These are phyloP conservation scores for Leccinum uliginosum DNA, from an alignment of 768 basidiomycete genomes.

Conservation along the genomic window DNA sequence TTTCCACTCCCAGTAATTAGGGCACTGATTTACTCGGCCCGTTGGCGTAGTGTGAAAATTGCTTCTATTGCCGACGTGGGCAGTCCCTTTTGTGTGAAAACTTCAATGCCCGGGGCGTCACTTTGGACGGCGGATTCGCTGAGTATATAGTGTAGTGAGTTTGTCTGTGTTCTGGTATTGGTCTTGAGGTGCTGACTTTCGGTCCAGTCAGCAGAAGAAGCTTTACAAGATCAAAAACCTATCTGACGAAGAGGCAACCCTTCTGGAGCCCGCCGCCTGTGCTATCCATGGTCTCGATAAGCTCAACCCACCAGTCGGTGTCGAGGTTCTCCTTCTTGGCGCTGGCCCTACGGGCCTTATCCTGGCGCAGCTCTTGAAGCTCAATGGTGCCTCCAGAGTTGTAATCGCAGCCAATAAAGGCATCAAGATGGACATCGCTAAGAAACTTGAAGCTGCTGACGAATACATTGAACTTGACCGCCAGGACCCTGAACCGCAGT, in stretches of 20 bases:
- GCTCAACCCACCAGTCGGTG: constrained; percentile 74
- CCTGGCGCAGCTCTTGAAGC: constrained; percentile 80
- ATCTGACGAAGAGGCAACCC: constrained; percentile 80
- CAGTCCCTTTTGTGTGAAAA: constrained; percentile 79
- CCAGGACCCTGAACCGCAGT: constrained; percentile 68
- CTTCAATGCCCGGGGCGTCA: constrained; percentile 78
- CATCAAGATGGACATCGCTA: constrained; percentile 85
- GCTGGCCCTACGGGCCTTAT: constrained; percentile 94
- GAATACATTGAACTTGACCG: constrained; percentile 85
- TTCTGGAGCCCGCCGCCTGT: constrained; percentile 87
- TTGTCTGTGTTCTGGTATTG: not conserved
- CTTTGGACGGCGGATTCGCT: constrained; percentile 81
- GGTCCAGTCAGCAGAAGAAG: constrained; percentile 59
- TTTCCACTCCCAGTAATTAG: not conserved
- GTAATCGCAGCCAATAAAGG: constrained; percentile 89
- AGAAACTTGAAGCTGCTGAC: constrained; percentile 72
- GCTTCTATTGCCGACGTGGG: constrained; percentile 88
- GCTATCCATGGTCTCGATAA: constrained; percentile 92
- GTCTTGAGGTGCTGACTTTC: not conserved
- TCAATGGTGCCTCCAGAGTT: constrained; percentile 77
- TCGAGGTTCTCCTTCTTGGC: constrained; percentile 80
- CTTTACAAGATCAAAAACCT: constrained; percentile 87
- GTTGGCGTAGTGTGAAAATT: constrained; percentile 61
- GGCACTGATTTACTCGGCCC: constrained; percentile 1
- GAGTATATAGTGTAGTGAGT: constrained; percentile 83